Base-by-base conservation (phyloP, 768 basidiomycete genomes). In the Mycena vulgaris region DNA sequence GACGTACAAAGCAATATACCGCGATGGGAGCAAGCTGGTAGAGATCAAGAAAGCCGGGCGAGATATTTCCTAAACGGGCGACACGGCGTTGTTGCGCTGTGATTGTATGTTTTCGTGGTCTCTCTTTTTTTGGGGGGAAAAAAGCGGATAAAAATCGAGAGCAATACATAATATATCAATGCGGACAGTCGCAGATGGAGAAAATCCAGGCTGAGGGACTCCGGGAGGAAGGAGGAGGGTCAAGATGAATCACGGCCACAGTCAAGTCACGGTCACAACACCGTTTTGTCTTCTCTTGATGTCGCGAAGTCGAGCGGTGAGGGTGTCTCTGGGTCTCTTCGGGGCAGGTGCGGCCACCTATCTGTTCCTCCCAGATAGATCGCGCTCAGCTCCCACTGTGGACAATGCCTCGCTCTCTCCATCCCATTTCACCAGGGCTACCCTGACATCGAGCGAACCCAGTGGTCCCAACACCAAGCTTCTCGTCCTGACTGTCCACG, bases 391-490 rank as follows among this genome's bases (percentile, higher is more conserved):
- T 39, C 85, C 89, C 25, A 87, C 85, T 9, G 80, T 74, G 25
- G 67, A 76, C 31, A 75, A 76, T 39, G 75, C 73, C 30, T 80
- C 84, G n/a, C 75, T 89, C 10, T 84, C 84, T 14, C 83, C 88
- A 2, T 81, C 79, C n/a, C 83, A 85, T 69, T 91, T 94, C 75
- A 90, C 90, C 0, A 88, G 89, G 25, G 85, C 89, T 3, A 89
- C 85, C 6, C 81, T 95, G 17, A 78, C 85, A n/a, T 83, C 86
- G 0, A 89, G 83, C 47, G 84, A 88, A 69, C 74, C 79, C 56
- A 86, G 85, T 37, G 90, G 90, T 0, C 81, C 88, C 13, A 81
- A 89, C 74, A 88, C 92, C 14, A 93, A 90, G 69, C 80, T 95
- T 11, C 79, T 95, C 23, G 89, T 89, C 16, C 80, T 95, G 53